phyloP scores from a whole-genome alignment of 257 asterid genomes.

The Rubia yunnanensis region DNA sequence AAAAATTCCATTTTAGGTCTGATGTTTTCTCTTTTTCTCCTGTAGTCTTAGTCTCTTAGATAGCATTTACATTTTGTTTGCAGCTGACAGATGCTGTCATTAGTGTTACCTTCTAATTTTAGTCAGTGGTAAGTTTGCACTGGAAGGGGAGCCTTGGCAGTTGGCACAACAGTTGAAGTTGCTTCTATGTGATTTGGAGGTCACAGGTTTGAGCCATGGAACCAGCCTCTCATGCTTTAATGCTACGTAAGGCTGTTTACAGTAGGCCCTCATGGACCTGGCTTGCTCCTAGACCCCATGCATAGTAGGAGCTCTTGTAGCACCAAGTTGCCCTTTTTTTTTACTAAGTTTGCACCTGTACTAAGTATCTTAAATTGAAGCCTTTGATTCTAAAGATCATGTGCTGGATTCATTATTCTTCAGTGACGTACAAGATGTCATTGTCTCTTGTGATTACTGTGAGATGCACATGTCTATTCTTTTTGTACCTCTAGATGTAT shows the following conservation, averaged over 20 bases:
- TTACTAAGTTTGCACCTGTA: not conserved
- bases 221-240: no score
- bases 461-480: not conserved
- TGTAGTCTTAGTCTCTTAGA: not conserved
- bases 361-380: not conserved
- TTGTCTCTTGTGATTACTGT: not conserved
- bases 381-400: not conserved
- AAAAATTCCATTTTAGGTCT: not conserved
- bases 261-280: no score
- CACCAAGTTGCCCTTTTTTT: not conserved
- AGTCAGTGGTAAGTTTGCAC: no score
- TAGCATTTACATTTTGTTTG: not conserved
- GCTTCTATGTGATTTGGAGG: no score
- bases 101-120: no score
- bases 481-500: not conserved
- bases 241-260: no score
- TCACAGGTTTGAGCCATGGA: no score
- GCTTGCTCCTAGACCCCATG: no score
- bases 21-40: not conserved
- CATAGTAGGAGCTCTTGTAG: no score
- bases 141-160: no score
- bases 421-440: not conserved
- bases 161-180: no score
- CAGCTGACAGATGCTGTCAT: not conserved
- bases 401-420: not conserved